phyloP scores from a whole-genome alignment of 257 asterid genomes.

The Solanum dulcamara region DNA sequence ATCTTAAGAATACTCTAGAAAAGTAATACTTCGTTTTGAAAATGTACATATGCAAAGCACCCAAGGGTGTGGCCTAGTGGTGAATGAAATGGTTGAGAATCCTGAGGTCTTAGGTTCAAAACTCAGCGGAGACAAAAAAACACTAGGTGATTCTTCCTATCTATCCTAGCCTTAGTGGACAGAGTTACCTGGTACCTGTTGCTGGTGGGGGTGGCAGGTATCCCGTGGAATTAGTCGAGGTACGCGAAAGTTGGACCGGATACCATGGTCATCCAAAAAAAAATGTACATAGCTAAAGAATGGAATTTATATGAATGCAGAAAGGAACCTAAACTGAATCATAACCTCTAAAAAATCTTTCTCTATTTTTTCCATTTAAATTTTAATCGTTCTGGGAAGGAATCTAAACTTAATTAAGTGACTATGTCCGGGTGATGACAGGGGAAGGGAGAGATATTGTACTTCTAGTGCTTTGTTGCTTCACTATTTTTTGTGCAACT shows the following conservation, averaged over 20 bases:
- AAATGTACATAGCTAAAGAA: not conserved
- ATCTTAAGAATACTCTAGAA: not conserved
- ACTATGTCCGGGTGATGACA: not conserved
- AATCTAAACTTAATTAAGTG: not conserved
- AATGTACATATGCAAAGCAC: not conserved
- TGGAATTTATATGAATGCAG: not conserved
- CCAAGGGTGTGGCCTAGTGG: too few relatives aligned
- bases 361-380: not conserved
- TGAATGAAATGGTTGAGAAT: too few relatives aligned
- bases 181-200: too few relatives aligned
- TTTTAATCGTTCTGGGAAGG: not conserved
- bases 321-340: not conserved
- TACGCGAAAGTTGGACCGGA: too few relatives aligned
- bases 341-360: not conserved
- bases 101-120: too few relatives aligned
- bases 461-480: not conserved
- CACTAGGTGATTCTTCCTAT: too few relatives aligned
- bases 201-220: too few relatives aligned
- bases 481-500: not conserved
- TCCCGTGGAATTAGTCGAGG: too few relatives aligned
- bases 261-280: too few relatives aligned
- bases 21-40: not conserved
- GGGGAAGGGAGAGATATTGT: not conserved
- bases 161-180: too few relatives aligned
- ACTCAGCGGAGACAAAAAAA: too few relatives aligned